A percentile compares a stretch with the other conserved stretches of the same genome.
Evolutionary conservation across 352 stramenopile genomes (phyloP).

Genomic region (Chrysophaeum taylorii): DNA sequence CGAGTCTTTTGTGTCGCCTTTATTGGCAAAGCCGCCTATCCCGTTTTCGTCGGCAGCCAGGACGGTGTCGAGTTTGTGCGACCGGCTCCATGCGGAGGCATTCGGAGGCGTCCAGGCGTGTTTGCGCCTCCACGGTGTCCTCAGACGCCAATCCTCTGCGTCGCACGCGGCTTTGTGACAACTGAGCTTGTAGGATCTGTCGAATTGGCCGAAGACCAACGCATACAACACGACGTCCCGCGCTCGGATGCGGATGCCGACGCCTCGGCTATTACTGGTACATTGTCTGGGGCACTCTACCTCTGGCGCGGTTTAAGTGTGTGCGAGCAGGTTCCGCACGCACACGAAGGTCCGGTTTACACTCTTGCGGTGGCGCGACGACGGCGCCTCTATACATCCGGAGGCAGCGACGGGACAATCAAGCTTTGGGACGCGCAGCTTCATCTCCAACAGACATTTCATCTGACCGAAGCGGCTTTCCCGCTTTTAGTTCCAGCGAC

Average conservation of each 20-base stretch:
- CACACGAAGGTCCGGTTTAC: constrained; percentile 6
- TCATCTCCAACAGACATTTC: neutral
- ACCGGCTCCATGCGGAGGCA: neutral
- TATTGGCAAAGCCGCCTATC: neutral
- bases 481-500: neutral
- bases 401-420: neutral
- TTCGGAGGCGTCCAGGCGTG: neutral
- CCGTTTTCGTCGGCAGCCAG: neutral
- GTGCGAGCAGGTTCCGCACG: neutral
- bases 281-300: neutral
- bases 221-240: no score
- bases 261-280: neutral
- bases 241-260: neutral
- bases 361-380: neutral
- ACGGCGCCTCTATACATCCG: neutral
- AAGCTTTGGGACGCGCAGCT: neutral
- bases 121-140: neutral
- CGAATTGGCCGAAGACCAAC: no score
- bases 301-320: neutral
- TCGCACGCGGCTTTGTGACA: neutral
- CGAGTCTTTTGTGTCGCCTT: constrained; percentile 2
- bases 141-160: neutral
- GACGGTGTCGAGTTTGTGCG: neutral
- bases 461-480: neutral
- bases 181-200: neutral